Evolutionary conservation across 2,329 filamentous ascomycete genomes (phyloP).

Genomic region (Emergomyces pasteurianus): DNA sequence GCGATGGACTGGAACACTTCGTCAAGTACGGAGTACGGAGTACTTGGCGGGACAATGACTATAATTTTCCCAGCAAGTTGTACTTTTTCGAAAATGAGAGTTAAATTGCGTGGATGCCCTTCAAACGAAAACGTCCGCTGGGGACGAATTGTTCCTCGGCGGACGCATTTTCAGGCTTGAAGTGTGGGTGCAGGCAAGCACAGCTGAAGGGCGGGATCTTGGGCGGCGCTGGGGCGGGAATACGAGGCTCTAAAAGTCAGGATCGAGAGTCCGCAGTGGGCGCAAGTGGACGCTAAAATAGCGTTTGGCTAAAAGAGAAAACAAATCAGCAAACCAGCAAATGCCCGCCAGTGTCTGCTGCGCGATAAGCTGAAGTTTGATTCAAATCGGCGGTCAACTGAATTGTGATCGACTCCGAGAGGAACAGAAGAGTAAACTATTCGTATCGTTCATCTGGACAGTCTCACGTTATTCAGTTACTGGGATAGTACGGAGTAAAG

Average conservation of each 20-base stretch:
- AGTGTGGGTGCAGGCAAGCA: background rate
- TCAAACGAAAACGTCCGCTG: background rate
- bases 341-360: background rate
- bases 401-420: background rate
- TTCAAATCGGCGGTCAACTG: background rate
- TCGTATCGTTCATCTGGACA: background rate
- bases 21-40: too few relatives aligned
- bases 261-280: background rate
- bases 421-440: background rate
- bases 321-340: background rate
- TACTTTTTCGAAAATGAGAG: background rate
- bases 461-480: background rate
- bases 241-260: background rate
- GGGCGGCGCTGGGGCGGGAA: background rate
- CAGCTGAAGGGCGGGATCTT: background rate
- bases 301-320: background rate
- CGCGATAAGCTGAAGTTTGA: background rate
- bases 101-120: background rate
- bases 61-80: background rate
- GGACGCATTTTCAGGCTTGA: background rate
- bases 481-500: background rate
- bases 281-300: background rate
- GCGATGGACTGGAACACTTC: too few relatives aligned
- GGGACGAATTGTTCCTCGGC: background rate
- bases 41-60: background rate